Conservation (phyloP, 805 yeast genomes). For the Cyberlindnera maclurae region DNA sequence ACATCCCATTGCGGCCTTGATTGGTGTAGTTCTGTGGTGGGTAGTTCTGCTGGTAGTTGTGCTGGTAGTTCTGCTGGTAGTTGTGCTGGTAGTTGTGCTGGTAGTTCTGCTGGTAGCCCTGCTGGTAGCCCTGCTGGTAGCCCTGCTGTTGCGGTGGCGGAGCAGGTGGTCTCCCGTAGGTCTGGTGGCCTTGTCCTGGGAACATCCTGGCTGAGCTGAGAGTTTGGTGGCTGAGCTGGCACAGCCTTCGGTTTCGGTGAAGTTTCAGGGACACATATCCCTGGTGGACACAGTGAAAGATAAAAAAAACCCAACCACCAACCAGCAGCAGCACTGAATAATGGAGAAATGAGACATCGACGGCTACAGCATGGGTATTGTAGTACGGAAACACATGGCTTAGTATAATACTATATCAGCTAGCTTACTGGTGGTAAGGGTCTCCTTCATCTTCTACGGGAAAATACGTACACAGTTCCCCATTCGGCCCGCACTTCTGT, state of each 20-base stretch:
- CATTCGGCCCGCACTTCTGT: slow-evolving; percentile 40
- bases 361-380: too few species aligned
- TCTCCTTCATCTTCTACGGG: slow-evolving; percentile 27
- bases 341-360: too few species aligned
- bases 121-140: not conserved
- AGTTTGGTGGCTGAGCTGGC: too few species aligned
- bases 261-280: too few species aligned
- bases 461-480: slow-evolving; percentile 50
- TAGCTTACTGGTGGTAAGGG: too few species aligned
- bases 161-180: slow-evolving; percentile 2
- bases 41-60: not conserved
- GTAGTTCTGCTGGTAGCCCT: not conserved
- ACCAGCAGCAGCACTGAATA: too few species aligned
- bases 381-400: too few species aligned
- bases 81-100: not conserved
- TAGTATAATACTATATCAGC: too few species aligned
- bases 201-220: too few species aligned
- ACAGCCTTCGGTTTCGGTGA: too few species aligned
- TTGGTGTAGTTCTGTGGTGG: not conserved
- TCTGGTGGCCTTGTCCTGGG: slow-evolving; percentile 12
- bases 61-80: not conserved
- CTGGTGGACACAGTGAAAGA: too few species aligned
- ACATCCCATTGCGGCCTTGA: slow-evolving; percentile 9
- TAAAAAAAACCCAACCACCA: too few species aligned
- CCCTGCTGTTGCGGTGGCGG: slow-evolving; percentile 1